Percentiles rank a stretch among this genome's conserved stretches.
Conservation (phyloP, 2,329 filamentous ascomycete genomes). For the Colletotrichum sp. region DNA sequence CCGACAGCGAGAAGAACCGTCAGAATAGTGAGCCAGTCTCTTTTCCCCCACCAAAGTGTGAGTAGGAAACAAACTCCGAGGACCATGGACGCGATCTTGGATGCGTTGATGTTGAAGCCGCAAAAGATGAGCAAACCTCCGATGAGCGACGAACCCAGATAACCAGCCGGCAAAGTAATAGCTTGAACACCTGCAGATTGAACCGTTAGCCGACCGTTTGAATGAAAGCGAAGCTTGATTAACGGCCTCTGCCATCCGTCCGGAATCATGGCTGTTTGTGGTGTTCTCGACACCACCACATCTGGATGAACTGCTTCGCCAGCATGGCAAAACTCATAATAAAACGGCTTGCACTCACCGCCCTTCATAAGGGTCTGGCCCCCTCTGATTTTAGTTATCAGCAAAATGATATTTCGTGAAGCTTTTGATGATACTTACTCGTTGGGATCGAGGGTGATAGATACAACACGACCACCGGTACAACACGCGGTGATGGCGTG, state of each 20-base stretch:
- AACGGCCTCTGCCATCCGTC: too few relatives aligned
- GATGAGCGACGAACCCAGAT: slow-evolving; percentile 78
- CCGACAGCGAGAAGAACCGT: slow-evolving; percentile 75
- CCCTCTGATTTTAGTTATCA: background rate
- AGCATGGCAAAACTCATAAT: background rate
- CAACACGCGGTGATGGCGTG: slow-evolving; percentile 76
- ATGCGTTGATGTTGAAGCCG: slow-evolving; percentile 81
- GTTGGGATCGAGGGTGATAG: slow-evolving; percentile 75
- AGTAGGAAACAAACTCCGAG: slow-evolving; percentile 77
- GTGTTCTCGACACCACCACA: too few relatives aligned
- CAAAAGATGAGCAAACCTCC: slow-evolving; percentile 80
- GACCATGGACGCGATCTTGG: slow-evolving; percentile 78
- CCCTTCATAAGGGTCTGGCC: slow-evolving; percentile 45
- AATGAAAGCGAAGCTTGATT: too few relatives aligned
- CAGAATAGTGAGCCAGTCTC: slow-evolving; percentile 77
- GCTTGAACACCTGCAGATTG: slow-evolving; percentile 39
- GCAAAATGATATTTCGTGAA: background rate
- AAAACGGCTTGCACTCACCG: background rate
- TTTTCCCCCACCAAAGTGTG: slow-evolving; percentile 83
- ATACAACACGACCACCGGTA: slow-evolving; percentile 76
- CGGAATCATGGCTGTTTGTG: too few relatives aligned
- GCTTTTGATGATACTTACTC: slow-evolving; percentile 45
- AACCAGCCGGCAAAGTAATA: slow-evolving; percentile 78
- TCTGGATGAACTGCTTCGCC: background rate
- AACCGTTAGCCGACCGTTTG: too few relatives aligned